phyloP scores from a whole-genome alignment of 306 rosid genomes.

The Alnus glutinosa region DNA sequence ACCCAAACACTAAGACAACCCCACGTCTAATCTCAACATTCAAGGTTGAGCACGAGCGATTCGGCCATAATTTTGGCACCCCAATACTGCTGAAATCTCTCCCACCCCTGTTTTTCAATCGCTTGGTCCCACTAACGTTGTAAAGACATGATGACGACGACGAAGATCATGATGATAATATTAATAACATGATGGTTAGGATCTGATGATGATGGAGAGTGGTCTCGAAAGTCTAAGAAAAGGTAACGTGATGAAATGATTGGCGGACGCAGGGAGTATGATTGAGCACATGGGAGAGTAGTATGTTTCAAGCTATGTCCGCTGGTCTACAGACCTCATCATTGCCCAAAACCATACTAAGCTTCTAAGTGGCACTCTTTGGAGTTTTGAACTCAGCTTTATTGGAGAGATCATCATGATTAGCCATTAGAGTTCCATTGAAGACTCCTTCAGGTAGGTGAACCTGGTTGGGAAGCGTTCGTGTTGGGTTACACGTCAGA shows the following conservation, averaged over 20 bases:
- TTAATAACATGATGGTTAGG: not conserved
- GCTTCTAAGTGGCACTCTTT: not conserved
- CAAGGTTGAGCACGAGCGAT: no score
- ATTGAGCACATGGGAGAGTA: slow-evolving; percentile 47
- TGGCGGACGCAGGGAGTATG: slow-evolving; percentile 30
- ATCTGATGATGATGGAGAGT: slow-evolving; percentile 15
- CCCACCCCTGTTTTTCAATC: no score
- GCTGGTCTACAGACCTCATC: slow-evolving; percentile 19
- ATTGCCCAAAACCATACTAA: slow-evolving; percentile 26
- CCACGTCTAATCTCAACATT: no score
- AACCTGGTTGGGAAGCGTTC: no score
- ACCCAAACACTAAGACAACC: no score
- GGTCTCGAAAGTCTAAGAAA: slow-evolving; percentile 30
- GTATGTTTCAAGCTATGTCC: slow-evolving; percentile 41
- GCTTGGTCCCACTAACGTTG: not conserved
- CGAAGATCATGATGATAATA: not conserved
- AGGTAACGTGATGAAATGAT: slow-evolving; percentile 40
- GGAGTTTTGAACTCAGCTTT: not conserved
- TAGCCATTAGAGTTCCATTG: no score
- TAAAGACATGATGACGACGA: not conserved
- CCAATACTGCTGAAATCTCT: not conserved
- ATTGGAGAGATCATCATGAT: no score
- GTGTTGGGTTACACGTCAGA: no score
- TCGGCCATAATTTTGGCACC: no score
- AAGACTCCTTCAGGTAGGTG: no score